Base-by-base conservation (phyloP, 768 basidiomycete genomes). In the Termitomyces sp. region DNA sequence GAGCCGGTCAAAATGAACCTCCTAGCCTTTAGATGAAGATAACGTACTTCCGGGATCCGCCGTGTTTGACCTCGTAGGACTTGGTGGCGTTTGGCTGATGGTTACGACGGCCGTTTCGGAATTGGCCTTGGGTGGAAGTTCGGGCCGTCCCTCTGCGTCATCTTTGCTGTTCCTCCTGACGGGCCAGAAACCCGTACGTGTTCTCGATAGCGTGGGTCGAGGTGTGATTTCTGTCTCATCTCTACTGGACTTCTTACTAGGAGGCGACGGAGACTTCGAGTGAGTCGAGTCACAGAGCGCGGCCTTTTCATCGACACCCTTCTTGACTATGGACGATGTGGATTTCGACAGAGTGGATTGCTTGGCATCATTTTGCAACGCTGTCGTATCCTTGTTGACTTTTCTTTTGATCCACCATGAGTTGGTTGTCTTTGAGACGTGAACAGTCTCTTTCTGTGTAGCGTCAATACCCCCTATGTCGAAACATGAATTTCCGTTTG, bases 401-500 rank as follows among this genome's bases (percentile, higher is more conserved):
- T 75, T 80, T 73, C 78, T 82, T 63, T 76, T 74, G 60, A 74
- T 57, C 65, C 63, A 66, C 67, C 67, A 66, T 31, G 58, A 60
- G 18, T 58, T 58, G 2, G 57, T 59, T 45, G 59, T 52, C 58
- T 66, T 66, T 18, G 59, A 60, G 27, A 66, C 63, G 30, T 68
- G 63, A 45, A 68, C 82, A 0, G 85, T 73, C 65, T 87, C 84
- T 4, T 83, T 89, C 61, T 75, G 77, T 54, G 76, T 68, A 4
- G 73, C 62, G 59, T 91, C 89, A 45, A 91, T 85, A 16, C 82
- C 78, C 89, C 89, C 89, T 91, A 61, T 34, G 15, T 39, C 12
- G 4, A 34, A 34, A 18, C 34, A 47, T 44, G 37, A 47, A 54
- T 20, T 4, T 33, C 7, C 45, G 8, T 45, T 47, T 12, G 7